A percentile compares a stretch with the other conserved stretches of the same genome.
phyloP scores from a whole-genome alignment of 1,139 yeast species.

The Saccharomyces pastorianus region DNA sequence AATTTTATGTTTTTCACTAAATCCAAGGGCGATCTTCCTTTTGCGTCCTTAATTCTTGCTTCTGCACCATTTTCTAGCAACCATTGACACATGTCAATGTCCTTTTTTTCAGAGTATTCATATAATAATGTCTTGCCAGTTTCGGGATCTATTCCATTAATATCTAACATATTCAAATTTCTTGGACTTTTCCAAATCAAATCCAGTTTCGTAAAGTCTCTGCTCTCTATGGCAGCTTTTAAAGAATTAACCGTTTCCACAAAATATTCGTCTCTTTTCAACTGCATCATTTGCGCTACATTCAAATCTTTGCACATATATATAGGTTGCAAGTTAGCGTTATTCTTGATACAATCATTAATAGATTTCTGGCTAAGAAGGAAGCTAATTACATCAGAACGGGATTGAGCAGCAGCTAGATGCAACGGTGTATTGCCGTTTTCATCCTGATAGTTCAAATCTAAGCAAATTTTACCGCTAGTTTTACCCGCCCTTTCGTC shows the following conservation, averaged over 20 bases:
- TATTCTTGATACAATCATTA: constrained; percentile 78
- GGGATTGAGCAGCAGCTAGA: constrained; percentile 66
- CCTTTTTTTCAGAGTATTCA: constrained; percentile 74
- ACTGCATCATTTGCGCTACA: constrained; percentile 63
- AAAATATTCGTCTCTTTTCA: constrained; percentile 72
- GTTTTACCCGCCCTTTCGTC: constrained; percentile 7
- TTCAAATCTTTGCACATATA: constrained; percentile 68
- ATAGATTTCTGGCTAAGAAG: constrained; percentile 37
- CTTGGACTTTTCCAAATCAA: constrained; percentile 62
- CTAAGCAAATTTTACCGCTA: constrained; percentile 31
- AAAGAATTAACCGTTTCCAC: constrained; percentile 66
- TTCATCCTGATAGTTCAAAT: constrained; percentile 66
- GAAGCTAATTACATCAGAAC: constrained; percentile 67
- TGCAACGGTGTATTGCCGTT: constrained; percentile 92
- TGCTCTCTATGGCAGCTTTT: constrained; percentile 57
- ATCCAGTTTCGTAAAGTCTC: constrained; percentile 63
- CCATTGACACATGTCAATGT: constrained; percentile 81
- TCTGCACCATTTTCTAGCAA: constrained; percentile 90
- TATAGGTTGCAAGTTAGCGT: constrained; percentile 69
- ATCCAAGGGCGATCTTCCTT: constrained; percentile 79
- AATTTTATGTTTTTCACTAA: constrained; percentile 37
- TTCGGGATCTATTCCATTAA: constrained; percentile 90
- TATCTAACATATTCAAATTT: constrained; percentile 74
- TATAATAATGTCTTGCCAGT: constrained; percentile 91
- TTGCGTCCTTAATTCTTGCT: constrained; percentile 79